Evolutionary conservation across 1,139 yeast species (phyloP).

Genomic region (Debaryomyces udenii): DNA sequence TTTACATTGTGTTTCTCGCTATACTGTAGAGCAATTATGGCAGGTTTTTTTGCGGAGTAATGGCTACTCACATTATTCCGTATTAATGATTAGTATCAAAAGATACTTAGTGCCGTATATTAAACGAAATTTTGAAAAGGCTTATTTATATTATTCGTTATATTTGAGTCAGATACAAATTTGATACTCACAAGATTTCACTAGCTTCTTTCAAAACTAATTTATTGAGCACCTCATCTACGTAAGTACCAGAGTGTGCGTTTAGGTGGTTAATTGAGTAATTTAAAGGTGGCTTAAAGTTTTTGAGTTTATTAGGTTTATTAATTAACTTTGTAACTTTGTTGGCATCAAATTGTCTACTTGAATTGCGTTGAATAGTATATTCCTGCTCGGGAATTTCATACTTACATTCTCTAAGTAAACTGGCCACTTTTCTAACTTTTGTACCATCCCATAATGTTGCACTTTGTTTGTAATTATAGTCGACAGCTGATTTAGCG

Average conservation of each 20-base stretch:
- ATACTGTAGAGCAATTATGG: slow-evolving; percentile 1
- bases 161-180: slow-evolving; percentile 41
- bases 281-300: slow-evolving; percentile 1
- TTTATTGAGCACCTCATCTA: slow-evolving; percentile 6
- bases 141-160: slow-evolving; percentile 12
- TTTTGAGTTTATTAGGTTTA: neutral
- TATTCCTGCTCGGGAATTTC: neutral
- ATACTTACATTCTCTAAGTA: slow-evolving; percentile 38
- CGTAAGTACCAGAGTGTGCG: neutral
- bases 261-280: neutral
- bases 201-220: slow-evolving; percentile 2
- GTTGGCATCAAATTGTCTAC: neutral
- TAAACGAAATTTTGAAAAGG: slow-evolving; percentile 26
- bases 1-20: neutral
- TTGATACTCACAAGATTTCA: slow-evolving; percentile 22
- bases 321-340: neutral
- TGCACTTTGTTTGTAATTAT: slow-evolving; percentile 46
- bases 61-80: slow-evolving; percentile 3
- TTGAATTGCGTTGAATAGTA: neutral
- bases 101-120: slow-evolving; percentile 25
- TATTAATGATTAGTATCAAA: neutral
- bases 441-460: slow-evolving; percentile 51
- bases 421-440: slow-evolving; percentile 51
- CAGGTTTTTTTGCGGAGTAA: slow-evolving; percentile 5
- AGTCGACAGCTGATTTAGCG: slow-evolving; percentile 38